Evolutionary conservation across 2,329 filamentous ascomycete genomes (phyloP).

Genomic region (Stylonectria norvegica): DNA sequence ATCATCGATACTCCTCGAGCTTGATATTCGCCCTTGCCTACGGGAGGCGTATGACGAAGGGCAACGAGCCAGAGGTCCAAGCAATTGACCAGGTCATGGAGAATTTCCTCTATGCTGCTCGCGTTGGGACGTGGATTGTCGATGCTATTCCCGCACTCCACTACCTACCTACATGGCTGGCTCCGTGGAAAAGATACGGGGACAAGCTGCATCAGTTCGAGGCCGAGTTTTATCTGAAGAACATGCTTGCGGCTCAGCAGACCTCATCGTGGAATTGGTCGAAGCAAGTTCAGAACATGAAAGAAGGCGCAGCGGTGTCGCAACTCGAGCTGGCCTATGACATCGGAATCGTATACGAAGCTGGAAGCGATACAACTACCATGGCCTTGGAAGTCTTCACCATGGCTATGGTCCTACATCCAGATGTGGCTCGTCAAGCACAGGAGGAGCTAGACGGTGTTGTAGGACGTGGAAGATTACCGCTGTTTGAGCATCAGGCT

Average conservation of each 20-base stretch:
- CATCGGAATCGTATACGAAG: constrained; percentile 30
- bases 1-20: constrained; percentile 36
- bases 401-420: constrained; percentile 44
- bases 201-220: constrained; percentile 36
- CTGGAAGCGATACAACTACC: constrained; percentile 32
- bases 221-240: constrained; percentile 25
- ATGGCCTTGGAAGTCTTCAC: constrained; percentile 33
- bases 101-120: constrained; percentile 23
- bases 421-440: constrained; percentile 39
- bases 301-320: constrained; percentile 21
- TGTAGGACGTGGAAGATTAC: constrained; percentile 40
- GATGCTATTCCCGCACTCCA: constrained; percentile 43
- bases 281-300: constrained; percentile 24
- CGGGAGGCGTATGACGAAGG: constrained; percentile 32
- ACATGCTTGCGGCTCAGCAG: constrained; percentile 19
- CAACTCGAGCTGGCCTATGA: constrained; percentile 32
- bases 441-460: constrained; percentile 42
- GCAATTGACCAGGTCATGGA: constrained; percentile 23
- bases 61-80: constrained; percentile 23
- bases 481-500: constrained; percentile 39
- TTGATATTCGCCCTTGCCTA: constrained; percentile 37
- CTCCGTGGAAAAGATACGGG: constrained; percentile 34
- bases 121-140: constrained; percentile 36
- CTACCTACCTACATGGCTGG: constrained; percentile 34
- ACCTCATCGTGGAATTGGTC: constrained; percentile 31